Evolutionary conservation across 2,329 filamentous ascomycete genomes (phyloP), one percentile per base, ranked within the genome.

Genomic region (Venturia oleaginea): DNA sequence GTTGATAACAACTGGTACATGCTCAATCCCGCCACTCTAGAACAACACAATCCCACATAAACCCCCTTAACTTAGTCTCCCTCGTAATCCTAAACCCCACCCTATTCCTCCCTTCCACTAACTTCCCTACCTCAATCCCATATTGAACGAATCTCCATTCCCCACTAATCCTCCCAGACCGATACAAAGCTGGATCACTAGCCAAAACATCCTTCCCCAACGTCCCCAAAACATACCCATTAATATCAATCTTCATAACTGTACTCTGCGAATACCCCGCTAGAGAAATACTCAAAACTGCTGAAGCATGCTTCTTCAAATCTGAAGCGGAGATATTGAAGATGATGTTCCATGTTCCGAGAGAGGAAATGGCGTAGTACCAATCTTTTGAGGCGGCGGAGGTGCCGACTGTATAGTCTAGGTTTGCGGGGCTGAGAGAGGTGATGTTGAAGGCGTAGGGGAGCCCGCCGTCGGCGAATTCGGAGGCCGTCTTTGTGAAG

Each of bases 71-170:
- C 46, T 51, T 51, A 2, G 46, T 51, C 46, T 27, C 46, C 46
- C 24, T 27, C 22, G 46, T 51, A 13, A 51, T 22, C 22, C 46
- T 27, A 15, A 51, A 51, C n/a, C 46, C 22, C 10, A 51, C 46
- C 13, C 22, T 51, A 51, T 51, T 51, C 22, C 1, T 27, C 68
- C 72, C 30, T 68, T 2, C 65, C 66, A 51, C 22, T 78, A 69
- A 51, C 22, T 3, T 30, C 2, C 10, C 22, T 4, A 11, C 22
- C 3, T 7, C 46, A 51, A 51, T 15, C 0, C 66, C 65, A 64
- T 76, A 79, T 70, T 82, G 76, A 22, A 80, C 73, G 30, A 78
- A 72, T 62, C 77, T 72, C 79, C 79, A 81, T 71, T 82, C 79
- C 0, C 80, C 79, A 7, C 76, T 78, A 22, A 71, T 69, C 10